These are phyloP conservation scores for Deinandra increscens DNA, from an alignment of 129 eudicot species.

Conservation along the genomic window DNA sequence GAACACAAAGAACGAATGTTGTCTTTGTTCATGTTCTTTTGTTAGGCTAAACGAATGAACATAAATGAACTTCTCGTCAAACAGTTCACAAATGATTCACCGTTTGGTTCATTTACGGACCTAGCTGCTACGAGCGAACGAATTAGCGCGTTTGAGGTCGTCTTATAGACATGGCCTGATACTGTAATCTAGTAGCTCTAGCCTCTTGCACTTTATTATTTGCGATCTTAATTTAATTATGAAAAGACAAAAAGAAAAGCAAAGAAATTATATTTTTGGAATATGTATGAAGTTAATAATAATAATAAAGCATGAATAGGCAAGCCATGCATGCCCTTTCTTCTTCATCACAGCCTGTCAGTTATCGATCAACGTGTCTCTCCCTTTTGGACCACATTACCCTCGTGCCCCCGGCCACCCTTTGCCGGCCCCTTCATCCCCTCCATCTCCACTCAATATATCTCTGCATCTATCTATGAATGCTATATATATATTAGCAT, in stretches of 20 bases:
- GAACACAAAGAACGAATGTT: too few relatives aligned
- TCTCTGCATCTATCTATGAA: background rate
- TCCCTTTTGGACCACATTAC: conserved; percentile 12
- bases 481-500: background rate
- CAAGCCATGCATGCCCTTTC: conserved; percentile 10
- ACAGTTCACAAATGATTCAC: too few relatives aligned
- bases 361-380: conserved; percentile 10
- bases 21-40: too few relatives aligned
- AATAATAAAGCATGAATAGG: background rate
- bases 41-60: too few relatives aligned
- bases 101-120: too few relatives aligned
- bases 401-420: conserved; percentile 19
- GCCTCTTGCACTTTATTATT: background rate
- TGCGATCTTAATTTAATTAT: background rate
- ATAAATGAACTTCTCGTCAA: too few relatives aligned
- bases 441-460: too few relatives aligned
- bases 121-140: too few relatives aligned
- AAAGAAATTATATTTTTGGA: background rate
- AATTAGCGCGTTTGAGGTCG: too few relatives aligned
- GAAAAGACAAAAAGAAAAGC: background rate
- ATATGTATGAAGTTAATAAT: background rate
- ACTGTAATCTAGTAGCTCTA: background rate
- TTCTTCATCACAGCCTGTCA: conserved; percentile 17
- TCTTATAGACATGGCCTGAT: background rate
- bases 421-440: conserved; percentile 2